A percentile compares a stretch with the other conserved stretches of the same genome.
These are phyloP conservation scores for Cucurbita argyrosperma DNA, from an alignment of 306 rosid species.

Conservation along the genomic window DNA sequence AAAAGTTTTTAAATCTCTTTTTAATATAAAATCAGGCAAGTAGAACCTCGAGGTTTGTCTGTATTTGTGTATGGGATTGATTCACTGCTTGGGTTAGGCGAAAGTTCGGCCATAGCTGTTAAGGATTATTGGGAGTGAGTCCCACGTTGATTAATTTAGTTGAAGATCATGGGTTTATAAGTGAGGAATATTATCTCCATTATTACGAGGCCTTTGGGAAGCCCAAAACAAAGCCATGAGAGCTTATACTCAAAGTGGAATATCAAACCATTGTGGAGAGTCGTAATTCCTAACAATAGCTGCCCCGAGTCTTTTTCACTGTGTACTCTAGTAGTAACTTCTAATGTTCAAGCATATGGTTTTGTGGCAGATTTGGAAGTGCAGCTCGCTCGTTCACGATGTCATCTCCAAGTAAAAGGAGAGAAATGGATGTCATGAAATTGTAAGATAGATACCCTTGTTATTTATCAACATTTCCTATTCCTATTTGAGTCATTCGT, in stretches of 20 bases:
- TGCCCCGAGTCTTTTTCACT: neutral
- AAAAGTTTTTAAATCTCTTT: neutral
- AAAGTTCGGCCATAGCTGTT: too few species aligned
- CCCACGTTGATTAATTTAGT: too few species aligned
- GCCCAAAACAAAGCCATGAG: too few species aligned
- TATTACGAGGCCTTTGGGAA: too few species aligned
- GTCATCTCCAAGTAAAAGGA: slow-evolving; percentile 99
- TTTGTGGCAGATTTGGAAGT: slow-evolving; percentile 32
- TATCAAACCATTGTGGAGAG: too few species aligned
- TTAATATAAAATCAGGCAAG: neutral
- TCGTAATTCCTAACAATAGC: too few species aligned
- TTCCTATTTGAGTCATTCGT: neutral
- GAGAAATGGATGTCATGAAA: slow-evolving; percentile 99
- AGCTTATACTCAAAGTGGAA: too few species aligned
- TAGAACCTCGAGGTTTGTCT: neutral
- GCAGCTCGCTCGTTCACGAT: slow-evolving; percentile 27
- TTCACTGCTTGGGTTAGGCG: neutral
- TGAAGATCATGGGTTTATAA: too few species aligned
- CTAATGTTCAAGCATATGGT: neutral
- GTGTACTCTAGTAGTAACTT: neutral
- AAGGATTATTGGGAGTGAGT: too few species aligned
- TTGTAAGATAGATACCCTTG: slow-evolving; percentile 50
- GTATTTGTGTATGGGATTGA: neutral
- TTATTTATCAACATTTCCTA: neutral
- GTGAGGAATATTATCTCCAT: too few species aligned